Conservation (phyloP, 2,329 filamentous ascomycete genomes). For the Whalleya microplaca region DNA sequence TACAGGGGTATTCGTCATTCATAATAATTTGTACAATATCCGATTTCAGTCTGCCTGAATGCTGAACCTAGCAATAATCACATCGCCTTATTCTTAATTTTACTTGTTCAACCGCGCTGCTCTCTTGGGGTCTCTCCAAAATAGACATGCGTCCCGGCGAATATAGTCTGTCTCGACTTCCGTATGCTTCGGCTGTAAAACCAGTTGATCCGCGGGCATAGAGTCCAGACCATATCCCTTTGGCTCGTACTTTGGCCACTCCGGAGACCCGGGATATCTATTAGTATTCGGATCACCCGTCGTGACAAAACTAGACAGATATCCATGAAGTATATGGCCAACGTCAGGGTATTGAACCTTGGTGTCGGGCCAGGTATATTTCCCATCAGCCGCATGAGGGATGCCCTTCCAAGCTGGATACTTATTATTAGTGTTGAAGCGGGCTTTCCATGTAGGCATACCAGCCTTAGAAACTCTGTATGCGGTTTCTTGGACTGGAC, state of each 20-base stretch:
- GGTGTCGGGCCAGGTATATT: conserved; percentile 43
- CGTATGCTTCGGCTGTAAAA: conserved; percentile 38
- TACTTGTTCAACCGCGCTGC: conserved; percentile 41
- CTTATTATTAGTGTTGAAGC: conserved; percentile 43
- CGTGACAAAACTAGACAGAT: conserved; percentile 43
- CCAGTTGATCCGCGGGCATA: conserved; percentile 35
- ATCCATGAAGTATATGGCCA: conserved; percentile 42
- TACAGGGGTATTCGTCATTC: not conserved
- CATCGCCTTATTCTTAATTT: not conserved
- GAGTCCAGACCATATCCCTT: conserved; percentile 30
- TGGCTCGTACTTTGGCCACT: conserved; percentile 35
- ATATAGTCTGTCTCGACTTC: conserved; percentile 40
- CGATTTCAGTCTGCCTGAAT: not conserved
- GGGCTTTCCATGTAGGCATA: conserved; percentile 42
- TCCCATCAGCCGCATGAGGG: conserved; percentile 42
- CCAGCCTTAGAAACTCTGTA: conserved; percentile 39
- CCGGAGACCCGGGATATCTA: conserved; percentile 20
- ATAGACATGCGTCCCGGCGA: conserved; percentile 38
- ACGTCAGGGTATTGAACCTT: conserved; percentile 41
- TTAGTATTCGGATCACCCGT: conserved; percentile 40
- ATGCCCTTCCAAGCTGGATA: conserved; percentile 42
- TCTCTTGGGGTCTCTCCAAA: conserved; percentile 42
- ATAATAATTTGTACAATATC: not conserved
- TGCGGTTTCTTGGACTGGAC: conserved; percentile 49
- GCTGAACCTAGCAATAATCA: not conserved